phyloP scores from a whole-genome alignment of 2,329 filamentous ascomycete species.

The Byssothecium circinans region DNA sequence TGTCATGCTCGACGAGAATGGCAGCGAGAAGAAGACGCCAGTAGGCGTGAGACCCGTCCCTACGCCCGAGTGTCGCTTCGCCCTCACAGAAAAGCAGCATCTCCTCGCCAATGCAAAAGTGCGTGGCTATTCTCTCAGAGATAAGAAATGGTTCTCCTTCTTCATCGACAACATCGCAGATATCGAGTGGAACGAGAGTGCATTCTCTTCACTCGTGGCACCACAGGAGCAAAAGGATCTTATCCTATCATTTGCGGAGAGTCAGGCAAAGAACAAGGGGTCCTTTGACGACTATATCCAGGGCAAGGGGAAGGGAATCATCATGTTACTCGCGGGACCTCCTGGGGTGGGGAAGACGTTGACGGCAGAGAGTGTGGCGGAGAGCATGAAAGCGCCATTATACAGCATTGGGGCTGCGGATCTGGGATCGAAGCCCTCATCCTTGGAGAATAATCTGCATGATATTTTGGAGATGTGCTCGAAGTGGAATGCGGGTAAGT shows the following conservation, averaged over 20 bases:
- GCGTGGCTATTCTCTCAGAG: constrained; percentile 23
- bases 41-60: constrained; percentile 2
- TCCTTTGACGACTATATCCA: constrained; percentile 43
- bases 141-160: constrained; percentile 32
- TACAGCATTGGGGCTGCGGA: constrained; percentile 83
- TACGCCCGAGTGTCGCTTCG: not conserved
- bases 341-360: constrained; percentile 51
- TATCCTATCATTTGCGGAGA: constrained; percentile 67
- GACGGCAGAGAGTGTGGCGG: constrained; percentile 38
- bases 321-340: constrained; percentile 44
- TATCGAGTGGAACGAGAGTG: constrained; percentile 48
- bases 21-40: not conserved
- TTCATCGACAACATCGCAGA: constrained; percentile 47
- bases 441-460: constrained; percentile 72
- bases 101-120: constrained; percentile 52
- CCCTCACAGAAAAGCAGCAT: constrained; percentile 3
- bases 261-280: constrained; percentile 57
- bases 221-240: constrained; percentile 26
- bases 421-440: constrained; percentile 57
- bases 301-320: constrained; percentile 37
- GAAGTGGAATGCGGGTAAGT: constrained; percentile 50
- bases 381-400: constrained; percentile 7
- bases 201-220: constrained; percentile 48
- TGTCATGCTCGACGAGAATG: constrained; percentile 8
- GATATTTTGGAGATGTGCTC: constrained; percentile 83